Evolutionary conservation across 1,284 basidiomycete species (phyloP).

Genomic region (Ustilago shanxiensis): DNA sequence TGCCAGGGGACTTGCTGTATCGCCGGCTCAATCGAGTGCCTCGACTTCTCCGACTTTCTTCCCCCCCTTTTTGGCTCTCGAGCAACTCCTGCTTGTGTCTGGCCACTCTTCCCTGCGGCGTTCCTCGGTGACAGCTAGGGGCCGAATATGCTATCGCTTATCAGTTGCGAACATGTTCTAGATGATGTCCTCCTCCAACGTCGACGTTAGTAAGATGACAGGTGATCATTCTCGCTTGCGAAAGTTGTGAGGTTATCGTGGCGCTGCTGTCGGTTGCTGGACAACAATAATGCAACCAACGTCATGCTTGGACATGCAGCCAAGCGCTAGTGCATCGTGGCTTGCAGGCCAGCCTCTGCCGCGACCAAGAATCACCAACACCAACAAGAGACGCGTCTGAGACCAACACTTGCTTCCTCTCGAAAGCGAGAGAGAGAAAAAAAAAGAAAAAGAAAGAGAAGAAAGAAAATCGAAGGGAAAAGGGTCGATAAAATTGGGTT

Average conservation of each 20-base stretch:
- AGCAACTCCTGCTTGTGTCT: background rate
- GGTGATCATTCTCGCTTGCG: too few relatives aligned
- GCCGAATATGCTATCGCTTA: background rate
- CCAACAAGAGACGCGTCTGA: slow-evolving; percentile 19
- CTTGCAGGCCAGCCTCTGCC: slow-evolving; percentile 1
- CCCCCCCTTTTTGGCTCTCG: background rate
- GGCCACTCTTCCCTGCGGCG: background rate
- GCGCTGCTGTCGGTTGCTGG: too few relatives aligned
- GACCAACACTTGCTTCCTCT: slow-evolving; percentile 17
- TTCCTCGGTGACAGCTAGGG: slow-evolving; percentile 4
- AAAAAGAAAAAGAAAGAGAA: background rate
- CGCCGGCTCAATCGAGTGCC: slow-evolving; percentile 4
- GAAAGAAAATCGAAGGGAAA: background rate
- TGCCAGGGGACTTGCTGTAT: slow-evolving; percentile 16
- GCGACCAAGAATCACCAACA: background rate
- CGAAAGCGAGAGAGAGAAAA: background rate
- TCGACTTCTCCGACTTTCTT: slow-evolving; percentile 3
- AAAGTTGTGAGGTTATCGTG: too few relatives aligned
- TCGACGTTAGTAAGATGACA: too few relatives aligned
- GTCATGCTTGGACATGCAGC: background rate
- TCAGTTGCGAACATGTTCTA: too few relatives aligned
- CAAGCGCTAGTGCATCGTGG: background rate
- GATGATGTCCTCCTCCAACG: too few relatives aligned
- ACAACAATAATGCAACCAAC: background rate
- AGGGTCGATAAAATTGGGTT: background rate